Base-by-base conservation (phyloP, 2,329 filamentous ascomycete species). In the Colletotrichum orchidophilum region DNA sequence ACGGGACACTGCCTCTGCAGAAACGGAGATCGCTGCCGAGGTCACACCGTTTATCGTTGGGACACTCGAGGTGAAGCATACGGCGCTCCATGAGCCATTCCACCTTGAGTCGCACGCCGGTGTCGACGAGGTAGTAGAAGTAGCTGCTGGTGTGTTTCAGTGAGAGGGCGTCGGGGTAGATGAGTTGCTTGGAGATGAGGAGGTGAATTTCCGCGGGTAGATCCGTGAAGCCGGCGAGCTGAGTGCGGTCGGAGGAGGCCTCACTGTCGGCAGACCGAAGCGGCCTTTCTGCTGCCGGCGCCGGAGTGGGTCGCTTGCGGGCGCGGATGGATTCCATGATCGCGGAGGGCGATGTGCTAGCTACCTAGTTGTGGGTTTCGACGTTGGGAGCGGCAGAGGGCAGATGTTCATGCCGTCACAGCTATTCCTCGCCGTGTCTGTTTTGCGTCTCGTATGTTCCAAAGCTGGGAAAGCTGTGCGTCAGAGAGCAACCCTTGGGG, bases 111-210 rank as follows among this genome's bases (percentile, higher is more conserved):
- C 84, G 79, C 33, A 93, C 83, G 42, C 90, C 90, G 0, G 92
- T 94, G 78, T 91, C 86, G 72, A 93, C 90, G 1, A 93, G 80
- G 58, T 79, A 76, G 81, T 90, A 91, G 78, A 94, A 91, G 76
- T 92, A 85, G 69, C 86, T 85, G 76, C 82, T 90, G 24, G 88
- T 88, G 77, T 93, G 91, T 76, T 93, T 93, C 18, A 94, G 82
- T 0, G 91, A 91, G 1, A 94, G 85, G 0, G 92, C 92, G 73
- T 94, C 92, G 0, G 92, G 92, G 72, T 94, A 94, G 35, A 87
- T 87, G 70, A 94, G 88, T 64, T 88, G 83, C 12, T 84, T 78
- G 35, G 88, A 83, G 66, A 94, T 90, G 60, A 89, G 84, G 1
- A 92, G 78, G 74, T 93, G 92, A n/a, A 94, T 83, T 75, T 94